A percentile compares a stretch with the other conserved stretches of the same genome.
Conservation (phyloP, 2,329 filamentous ascomycete species). For the Lachnellula hyalina region DNA sequence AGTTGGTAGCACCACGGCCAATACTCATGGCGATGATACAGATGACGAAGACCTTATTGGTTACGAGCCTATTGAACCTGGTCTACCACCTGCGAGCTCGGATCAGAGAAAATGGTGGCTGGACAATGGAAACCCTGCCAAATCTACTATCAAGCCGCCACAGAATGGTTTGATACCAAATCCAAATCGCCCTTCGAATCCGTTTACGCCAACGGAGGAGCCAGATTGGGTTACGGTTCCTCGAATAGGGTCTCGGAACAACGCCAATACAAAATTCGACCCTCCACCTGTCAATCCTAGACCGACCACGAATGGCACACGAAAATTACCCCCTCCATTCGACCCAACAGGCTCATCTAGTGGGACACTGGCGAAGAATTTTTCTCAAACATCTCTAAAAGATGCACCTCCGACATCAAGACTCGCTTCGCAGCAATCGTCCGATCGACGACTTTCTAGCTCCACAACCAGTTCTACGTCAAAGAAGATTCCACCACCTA, state of each 20-base stretch:
- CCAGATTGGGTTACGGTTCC: conserved; percentile 76
- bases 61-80: conserved; percentile 78
- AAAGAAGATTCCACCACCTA: conserved; percentile 29
- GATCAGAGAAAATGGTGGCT: conserved; percentile 68
- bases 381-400: conserved; percentile 16
- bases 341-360: conserved; percentile 10
- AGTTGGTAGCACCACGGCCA: conserved; percentile 58
- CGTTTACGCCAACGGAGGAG: conserved; percentile 68
- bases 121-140: conserved; percentile 66
- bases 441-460: conserved; percentile 23
- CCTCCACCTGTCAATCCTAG: conserved; percentile 15
- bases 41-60: conserved; percentile 75
- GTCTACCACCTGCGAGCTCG: conserved; percentile 62
- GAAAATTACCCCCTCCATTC: conserved; percentile 30
- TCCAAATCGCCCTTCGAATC: conserved; percentile 70
- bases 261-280: conserved; percentile 1
- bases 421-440: conserved; percentile 10
- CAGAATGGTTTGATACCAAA: conserved; percentile 61
- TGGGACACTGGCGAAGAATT: conserved; percentile 10
- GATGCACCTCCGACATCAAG: conserved; percentile 5
- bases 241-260: conserved; percentile 27
- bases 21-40: conserved; percentile 55
- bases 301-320: conserved; percentile 14
- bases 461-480: conserved; percentile 25
- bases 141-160: conserved; percentile 65